phyloP scores from a whole-genome alignment of 352 stramenopile species.

The Phytopythium aichiense region DNA sequence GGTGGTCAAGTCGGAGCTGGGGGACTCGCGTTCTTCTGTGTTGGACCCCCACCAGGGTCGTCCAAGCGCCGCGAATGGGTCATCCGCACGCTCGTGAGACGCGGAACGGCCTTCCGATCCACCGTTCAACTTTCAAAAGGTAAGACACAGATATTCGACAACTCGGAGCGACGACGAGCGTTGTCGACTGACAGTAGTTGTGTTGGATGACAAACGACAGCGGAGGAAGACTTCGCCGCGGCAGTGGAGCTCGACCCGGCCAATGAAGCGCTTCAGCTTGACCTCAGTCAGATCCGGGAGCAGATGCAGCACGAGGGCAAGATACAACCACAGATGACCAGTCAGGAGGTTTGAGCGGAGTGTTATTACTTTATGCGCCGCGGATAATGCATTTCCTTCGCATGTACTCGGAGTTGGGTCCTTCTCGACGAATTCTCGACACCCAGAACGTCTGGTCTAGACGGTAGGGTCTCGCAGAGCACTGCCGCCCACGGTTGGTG shows the following conservation, averaged over 20 bases:
- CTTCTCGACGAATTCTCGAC: background rate
- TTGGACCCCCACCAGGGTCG: slow-evolving; percentile 46
- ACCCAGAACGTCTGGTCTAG: background rate
- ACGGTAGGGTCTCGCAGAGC: background rate
- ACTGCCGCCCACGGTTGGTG: background rate
- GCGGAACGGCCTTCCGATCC: slow-evolving; percentile 43
- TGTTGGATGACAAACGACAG: slow-evolving; percentile 12
- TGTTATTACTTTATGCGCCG: background rate
- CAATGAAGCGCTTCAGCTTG: slow-evolving; percentile 42
- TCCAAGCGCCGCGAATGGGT: slow-evolving; percentile 64
- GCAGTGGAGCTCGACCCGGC: slow-evolving; percentile 55
- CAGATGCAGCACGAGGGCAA: slow-evolving; percentile 3
- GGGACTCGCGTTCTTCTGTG: slow-evolving; percentile 53
- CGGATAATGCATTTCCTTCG: slow-evolving; percentile 2
- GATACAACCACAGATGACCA: background rate
- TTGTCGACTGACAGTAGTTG: background rate
- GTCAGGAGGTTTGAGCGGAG: background rate
- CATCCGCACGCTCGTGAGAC: slow-evolving; percentile 69
- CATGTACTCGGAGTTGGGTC: background rate
- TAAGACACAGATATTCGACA: slow-evolving; percentile 7
- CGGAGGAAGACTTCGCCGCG: slow-evolving; percentile 50
- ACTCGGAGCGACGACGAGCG: background rate
- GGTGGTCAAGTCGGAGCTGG: slow-evolving; percentile 3
- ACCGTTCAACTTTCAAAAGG: slow-evolving; percentile 36
- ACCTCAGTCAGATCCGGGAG: slow-evolving; percentile 37